A percentile compares a stretch with the other conserved stretches of the same genome.
These are phyloP conservation scores for Acacia crassicarpa DNA, from an alignment of 306 rosid genomes.

Conservation along the genomic window DNA sequence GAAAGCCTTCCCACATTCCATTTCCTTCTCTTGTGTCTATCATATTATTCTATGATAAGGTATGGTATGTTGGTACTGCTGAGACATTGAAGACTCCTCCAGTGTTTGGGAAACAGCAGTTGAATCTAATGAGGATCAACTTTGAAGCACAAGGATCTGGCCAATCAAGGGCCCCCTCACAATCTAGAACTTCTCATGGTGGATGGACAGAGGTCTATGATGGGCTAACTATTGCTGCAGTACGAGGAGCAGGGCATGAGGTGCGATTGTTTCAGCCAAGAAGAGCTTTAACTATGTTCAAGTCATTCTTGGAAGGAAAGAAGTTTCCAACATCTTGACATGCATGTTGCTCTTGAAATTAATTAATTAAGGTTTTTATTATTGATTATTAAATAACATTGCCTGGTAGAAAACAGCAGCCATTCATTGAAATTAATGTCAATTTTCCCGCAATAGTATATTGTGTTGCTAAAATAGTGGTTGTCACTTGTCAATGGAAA, in stretches of 20 bases:
- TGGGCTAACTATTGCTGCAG: slow-evolving; percentile 63
- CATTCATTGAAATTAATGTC: not conserved
- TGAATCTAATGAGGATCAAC: too few species aligned
- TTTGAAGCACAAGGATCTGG: too few species aligned
- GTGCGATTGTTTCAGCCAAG: slow-evolving; percentile 61
- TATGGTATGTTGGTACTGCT: too few species aligned
- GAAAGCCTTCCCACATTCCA: too few species aligned
- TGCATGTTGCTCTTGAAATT: not conserved
- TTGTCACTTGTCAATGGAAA: not conserved
- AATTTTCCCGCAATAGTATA: not conserved
- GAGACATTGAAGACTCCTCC: too few species aligned
- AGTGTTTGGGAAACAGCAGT: too few species aligned
- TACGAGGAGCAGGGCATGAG: slow-evolving; percentile 75
- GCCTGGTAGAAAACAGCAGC: not conserved
- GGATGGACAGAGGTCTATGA: slow-evolving; percentile 74
- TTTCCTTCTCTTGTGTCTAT: too few species aligned
- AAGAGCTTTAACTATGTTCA: slow-evolving; percentile 54
- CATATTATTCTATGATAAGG: too few species aligned
- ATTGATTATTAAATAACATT: not conserved
- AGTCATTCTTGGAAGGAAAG: slow-evolving; percentile 56
- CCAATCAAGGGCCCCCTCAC: too few species aligned
- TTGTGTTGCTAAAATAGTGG: not conserved
- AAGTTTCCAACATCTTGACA: slow-evolving; percentile 55
- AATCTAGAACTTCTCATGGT: too few species aligned
- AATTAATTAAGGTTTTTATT: not conserved